Conservation (phyloP, 192 early-diverging fungal species). For the Backusella liffmaniae region DNA sequence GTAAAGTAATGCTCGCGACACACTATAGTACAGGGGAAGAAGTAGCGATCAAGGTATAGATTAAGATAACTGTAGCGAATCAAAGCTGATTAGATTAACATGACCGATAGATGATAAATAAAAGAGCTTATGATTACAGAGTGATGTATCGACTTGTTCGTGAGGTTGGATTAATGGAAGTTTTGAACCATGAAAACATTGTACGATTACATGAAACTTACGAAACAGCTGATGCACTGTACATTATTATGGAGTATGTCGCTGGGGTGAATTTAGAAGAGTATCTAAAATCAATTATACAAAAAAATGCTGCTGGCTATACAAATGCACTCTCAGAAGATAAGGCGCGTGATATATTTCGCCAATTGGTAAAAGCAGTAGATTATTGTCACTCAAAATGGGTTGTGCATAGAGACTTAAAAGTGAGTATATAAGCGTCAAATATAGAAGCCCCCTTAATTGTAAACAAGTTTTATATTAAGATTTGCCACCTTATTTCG, state of each 20-base stretch:
- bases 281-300: conserved; percentile 58
- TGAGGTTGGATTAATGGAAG: conserved; percentile 76
- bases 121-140: conserved; percentile 45
- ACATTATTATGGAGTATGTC: conserved; percentile 87
- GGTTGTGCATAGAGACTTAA: conserved; percentile 83
- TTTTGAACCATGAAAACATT: conserved; percentile 88
- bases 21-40: conserved; percentile 48
- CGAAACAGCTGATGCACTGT: conserved; percentile 77
- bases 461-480: conserved; percentile 11
- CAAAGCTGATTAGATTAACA: background rate
- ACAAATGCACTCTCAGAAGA: conserved; percentile 74
- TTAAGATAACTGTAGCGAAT: background rate
- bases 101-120: conserved; percentile 44
- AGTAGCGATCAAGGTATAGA: conserved; percentile 35
- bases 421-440: conserved; percentile 57
- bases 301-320: conserved; percentile 25
- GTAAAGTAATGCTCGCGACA: conserved; percentile 70
- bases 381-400: conserved; percentile 67
- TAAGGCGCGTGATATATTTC: conserved; percentile 81
- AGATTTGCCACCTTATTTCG: background rate
- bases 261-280: conserved; percentile 84
- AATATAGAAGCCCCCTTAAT: background rate
- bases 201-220: conserved; percentile 82
- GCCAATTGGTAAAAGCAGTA: conserved; percentile 82
- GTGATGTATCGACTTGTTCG: conserved; percentile 69